Base-by-base conservation (phyloP, 2,329 filamentous ascomycete species). In the Alternaria triticimaculans region DNA sequence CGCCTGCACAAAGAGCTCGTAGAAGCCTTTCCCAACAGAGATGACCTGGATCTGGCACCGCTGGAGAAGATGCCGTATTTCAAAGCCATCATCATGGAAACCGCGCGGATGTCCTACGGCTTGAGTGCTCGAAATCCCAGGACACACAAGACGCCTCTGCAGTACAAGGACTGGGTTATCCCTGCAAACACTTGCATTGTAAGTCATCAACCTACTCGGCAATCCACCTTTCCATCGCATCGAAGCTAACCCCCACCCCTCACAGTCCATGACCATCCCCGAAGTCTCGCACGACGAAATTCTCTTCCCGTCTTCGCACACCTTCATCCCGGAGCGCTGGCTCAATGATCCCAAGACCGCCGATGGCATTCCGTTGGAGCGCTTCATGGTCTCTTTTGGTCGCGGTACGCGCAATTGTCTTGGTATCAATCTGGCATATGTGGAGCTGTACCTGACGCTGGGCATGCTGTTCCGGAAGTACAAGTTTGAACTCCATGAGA, bases 251-350 rank as follows among this genome's bases (percentile, higher is more conserved):
- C 6, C 9, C 9, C 23, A 37, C 11, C 6, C 5, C 8, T n/a
- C 15, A 30, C 15, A 68, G 65, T 68, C 78, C 25, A 81, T 80
- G 69, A 80, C 76, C 0, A 79, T 80, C 10, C 69, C 78, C 3
- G 76, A 80, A 28, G 60, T 81, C 21, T 76, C 70, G 21, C 76
- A 78, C 56, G 76, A 80, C 59, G 74, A 78, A 55, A 56, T 69
- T 3, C 75, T 82, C 26, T 83, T 83, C 69, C 80, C 79, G 0
- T 58, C 78, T 14, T 73, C 77, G 3, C 58, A 67, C 15, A 33
- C 55, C 0, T 84, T 81, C 56, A 70, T 79, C 4, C 81, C 82
- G 0, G 79, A 83, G 58, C 77, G 82, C 30, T 84, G 82, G 81
- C 68, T 83, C 37, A 69, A 68, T 37, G 61, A 72, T 10, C 66